phyloP scores from a whole-genome alignment of 805 yeast genomes.

The Pichia eremophila region DNA sequence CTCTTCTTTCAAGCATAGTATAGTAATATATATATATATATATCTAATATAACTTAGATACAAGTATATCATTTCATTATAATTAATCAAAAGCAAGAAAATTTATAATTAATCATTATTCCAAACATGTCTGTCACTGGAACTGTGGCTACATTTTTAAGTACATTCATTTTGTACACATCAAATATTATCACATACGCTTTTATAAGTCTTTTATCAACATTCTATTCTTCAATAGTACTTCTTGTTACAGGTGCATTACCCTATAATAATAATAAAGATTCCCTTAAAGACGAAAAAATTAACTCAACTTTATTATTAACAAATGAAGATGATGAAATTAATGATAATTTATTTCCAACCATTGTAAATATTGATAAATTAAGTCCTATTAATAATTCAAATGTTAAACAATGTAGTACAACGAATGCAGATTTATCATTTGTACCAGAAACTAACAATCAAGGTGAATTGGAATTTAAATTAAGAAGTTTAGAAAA shows the following conservation, averaged over 20 bases:
- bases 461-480: constrained; percentile 51
- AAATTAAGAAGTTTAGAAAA: constrained; percentile 22
- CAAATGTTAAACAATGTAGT: constrained; percentile 30
- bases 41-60: too few species aligned
- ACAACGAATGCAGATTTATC: constrained; percentile 32
- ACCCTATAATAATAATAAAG: not conserved
- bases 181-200: not conserved
- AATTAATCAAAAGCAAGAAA: too few species aligned
- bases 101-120: too few species aligned
- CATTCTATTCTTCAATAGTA: not conserved
- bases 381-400: not conserved
- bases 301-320: not conserved
- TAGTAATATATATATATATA: too few species aligned
- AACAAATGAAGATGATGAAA: not conserved
- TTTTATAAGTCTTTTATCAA: not conserved
- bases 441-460: constrained; percentile 42
- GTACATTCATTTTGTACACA: not conserved
- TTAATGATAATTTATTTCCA: not conserved
- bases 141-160: not conserved
- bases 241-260: not conserved
- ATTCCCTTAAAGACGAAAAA: not conserved
- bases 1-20: too few species aligned
- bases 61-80: too few species aligned
- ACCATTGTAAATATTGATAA: not conserved
- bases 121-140: not conserved